Percentiles rank a stretch among this genome's conserved stretches.
Evolutionary conservation across 208 protist species (phyloP).

Genomic region (Trypanosoma mega): DNA sequence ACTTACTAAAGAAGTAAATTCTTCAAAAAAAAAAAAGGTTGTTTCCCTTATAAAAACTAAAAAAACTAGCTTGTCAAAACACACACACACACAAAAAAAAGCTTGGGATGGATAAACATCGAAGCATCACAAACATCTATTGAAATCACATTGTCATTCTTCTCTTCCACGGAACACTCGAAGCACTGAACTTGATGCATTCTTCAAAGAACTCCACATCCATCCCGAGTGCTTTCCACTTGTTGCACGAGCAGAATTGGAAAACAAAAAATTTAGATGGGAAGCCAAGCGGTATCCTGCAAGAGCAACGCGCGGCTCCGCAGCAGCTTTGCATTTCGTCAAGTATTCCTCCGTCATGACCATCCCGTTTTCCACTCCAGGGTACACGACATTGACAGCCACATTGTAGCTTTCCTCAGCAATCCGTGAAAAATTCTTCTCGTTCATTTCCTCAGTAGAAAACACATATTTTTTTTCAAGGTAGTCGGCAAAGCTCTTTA

Average conservation of each 20-base stretch:
- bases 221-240: background rate
- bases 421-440: conserved; percentile 31
- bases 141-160: background rate
- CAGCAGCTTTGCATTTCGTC: conserved; percentile 37
- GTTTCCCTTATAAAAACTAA: too few relatives aligned
- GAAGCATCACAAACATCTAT: background rate
- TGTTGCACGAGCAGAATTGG: background rate
- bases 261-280: conserved; percentile 56
- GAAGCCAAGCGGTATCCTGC: conserved; percentile 69
- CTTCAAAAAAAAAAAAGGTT: conserved; percentile 4
- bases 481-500: conserved; percentile 43
- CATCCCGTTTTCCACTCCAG: conserved; percentile 30
- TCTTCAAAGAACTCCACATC: background rate
- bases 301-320: conserved; percentile 56
- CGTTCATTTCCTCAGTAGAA: conserved; percentile 11
- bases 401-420: conserved; percentile 59
- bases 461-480: conserved; percentile 68
- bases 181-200: background rate
- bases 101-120: background rate
- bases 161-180: background rate
- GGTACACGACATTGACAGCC: conserved; percentile 72
- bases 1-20: conserved; percentile 11
- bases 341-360: conserved; percentile 49
- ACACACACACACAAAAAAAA: background rate
- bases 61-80: too few relatives aligned